Evolutionary conservation across 495 filamentous ascomycete genomes (phyloP).

Genomic region (Neurospora hispaniola): DNA sequence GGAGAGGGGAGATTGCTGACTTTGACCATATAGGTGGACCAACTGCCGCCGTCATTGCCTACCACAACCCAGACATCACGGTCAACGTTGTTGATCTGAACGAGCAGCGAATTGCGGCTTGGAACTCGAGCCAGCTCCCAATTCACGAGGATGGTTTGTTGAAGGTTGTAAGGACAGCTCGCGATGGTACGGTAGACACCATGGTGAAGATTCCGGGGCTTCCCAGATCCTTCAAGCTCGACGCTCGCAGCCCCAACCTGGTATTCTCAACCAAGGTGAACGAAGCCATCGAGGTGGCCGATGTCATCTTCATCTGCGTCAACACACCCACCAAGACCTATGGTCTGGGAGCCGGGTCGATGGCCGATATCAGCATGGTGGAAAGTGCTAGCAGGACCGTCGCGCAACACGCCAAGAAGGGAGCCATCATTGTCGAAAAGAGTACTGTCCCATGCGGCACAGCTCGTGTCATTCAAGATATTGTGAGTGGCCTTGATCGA

Average conservation of each 20-base stretch:
- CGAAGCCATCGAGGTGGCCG: slow-evolving; percentile 51
- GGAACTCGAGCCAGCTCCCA: slow-evolving; percentile 64
- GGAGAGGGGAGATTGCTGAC: not conserved
- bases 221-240: slow-evolving; percentile 10
- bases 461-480: slow-evolving; percentile 56
- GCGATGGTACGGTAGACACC: slow-evolving; percentile 41
- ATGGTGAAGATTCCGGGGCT: slow-evolving; percentile 11
- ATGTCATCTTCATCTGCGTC: slow-evolving; percentile 69
- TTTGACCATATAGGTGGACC: slow-evolving; percentile 47
- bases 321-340: slow-evolving; percentile 71
- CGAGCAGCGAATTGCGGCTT: slow-evolving; percentile 50
- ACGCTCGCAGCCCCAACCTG: slow-evolving; percentile 46
- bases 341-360: slow-evolving; percentile 59
- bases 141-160: slow-evolving; percentile 67
- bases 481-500: slow-evolving; percentile 31
- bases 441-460: slow-evolving; percentile 75
- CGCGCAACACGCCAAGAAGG: slow-evolving; percentile 51
- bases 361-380: slow-evolving; percentile 63
- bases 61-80: slow-evolving; percentile 53
- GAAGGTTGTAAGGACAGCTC: slow-evolving; percentile 52
- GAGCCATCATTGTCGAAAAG: slow-evolving; percentile 75
- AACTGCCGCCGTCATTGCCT: slow-evolving; percentile 64
- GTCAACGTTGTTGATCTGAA: slow-evolving; percentile 68
- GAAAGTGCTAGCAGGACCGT: slow-evolving; percentile 59
- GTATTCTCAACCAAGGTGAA: slow-evolving; percentile 61